A percentile compares a stretch with the other conserved stretches of the same genome.
phyloP scores from a whole-genome alignment of 352 stramenopile species.

The Pythium biforme region DNA sequence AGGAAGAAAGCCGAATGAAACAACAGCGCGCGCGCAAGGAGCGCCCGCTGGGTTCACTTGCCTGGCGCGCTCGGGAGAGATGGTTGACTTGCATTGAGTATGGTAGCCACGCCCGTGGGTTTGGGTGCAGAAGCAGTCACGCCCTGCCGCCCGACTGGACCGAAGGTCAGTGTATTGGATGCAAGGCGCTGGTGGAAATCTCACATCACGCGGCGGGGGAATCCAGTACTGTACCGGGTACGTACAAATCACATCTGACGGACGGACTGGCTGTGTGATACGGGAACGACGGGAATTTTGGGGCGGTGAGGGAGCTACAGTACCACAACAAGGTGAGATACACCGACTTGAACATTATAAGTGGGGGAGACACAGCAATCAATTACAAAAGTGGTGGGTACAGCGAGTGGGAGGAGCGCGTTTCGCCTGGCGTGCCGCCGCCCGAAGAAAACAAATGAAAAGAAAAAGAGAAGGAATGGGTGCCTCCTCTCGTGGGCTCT shows the following conservation, averaged over 20 bases:
- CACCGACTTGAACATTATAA: no score
- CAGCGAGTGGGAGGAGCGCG: no score
- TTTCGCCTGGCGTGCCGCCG: no score
- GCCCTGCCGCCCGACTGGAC: background rate
- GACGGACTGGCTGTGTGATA: background rate
- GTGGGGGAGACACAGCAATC: no score
- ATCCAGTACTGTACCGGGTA: background rate
- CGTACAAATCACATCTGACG: background rate
- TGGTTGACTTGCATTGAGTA: background rate
- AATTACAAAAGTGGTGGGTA: no score
- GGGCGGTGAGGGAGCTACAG: background rate
- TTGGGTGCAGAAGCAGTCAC: slow-evolving; percentile 2
- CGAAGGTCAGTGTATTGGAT: background rate
- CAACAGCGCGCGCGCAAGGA: background rate
- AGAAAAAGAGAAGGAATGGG: no score
- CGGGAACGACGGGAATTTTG: background rate
- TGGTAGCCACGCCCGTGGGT: background rate
- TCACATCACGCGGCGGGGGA: background rate
- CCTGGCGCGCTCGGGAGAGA: background rate
- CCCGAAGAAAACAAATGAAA: no score
- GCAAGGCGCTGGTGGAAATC: background rate
- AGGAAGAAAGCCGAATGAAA: slow-evolving; percentile 1
- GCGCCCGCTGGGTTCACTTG: background rate
- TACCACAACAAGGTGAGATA: background rate
- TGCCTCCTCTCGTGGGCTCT: no score